These are phyloP conservation scores for Calonectria pseudoreteaudii DNA, from an alignment of 2,329 filamentous ascomycete species.

Conservation along the genomic window DNA sequence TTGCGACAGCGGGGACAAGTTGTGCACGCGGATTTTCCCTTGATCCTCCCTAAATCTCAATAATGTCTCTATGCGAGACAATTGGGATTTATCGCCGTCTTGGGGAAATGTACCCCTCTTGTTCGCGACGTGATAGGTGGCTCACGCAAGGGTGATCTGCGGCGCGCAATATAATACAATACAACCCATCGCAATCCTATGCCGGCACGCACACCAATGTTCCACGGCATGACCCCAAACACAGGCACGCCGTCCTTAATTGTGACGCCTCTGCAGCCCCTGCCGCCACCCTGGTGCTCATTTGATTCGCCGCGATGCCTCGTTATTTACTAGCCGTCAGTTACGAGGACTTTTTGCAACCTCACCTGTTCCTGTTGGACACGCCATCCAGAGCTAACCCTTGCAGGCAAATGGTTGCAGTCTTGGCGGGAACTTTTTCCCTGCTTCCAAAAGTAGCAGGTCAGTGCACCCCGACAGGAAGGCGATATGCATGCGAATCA, in stretches of 20 bases:
- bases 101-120: background rate
- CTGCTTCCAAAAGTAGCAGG: slow-evolving; percentile 2
- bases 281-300: background rate
- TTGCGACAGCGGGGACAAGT: background rate
- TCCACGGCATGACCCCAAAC: background rate
- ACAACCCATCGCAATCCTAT: background rate
- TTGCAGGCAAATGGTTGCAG: slow-evolving; percentile 3
- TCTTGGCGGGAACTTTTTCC: slow-evolving; percentile 10
- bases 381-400: background rate
- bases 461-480: background rate
- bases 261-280: background rate
- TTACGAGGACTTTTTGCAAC: background rate
- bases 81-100: background rate
- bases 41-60: background rate
- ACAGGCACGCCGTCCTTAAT: background rate
- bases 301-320: background rate
- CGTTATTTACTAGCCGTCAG: background rate
- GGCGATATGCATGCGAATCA: background rate
- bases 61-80: background rate
- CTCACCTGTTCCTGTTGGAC: background rate
- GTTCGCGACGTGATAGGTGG: background rate
- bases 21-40: background rate
- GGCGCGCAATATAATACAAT: background rate
- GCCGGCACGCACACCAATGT: background rate
- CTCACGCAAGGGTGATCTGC: background rate